These are phyloP conservation scores for Amanita jacksonii DNA, from an alignment of 768 basidiomycete species.

Conservation along the genomic window DNA sequence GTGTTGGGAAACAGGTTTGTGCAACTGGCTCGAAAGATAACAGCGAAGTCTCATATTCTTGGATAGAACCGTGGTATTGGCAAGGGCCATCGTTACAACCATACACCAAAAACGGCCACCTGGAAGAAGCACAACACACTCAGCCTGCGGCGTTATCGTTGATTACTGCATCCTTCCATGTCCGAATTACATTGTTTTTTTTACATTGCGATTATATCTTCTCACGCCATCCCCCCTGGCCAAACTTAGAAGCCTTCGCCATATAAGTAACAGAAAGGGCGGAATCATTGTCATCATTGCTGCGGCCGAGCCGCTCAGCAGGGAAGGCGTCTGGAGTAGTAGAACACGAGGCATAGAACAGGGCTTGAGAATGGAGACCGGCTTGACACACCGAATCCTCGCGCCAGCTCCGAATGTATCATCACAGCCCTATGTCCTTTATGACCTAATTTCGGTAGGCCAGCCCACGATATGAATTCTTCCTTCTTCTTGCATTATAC, in stretches of 20 bases:
- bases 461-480: slow-evolving; percentile 1
- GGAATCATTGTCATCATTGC: too few species aligned
- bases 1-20: slow-evolving; percentile 87
- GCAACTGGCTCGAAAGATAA: slow-evolving; percentile 7
- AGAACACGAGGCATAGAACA: slow-evolving; percentile 11
- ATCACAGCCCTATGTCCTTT: background rate
- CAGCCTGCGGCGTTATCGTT: slow-evolving; percentile 84
- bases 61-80: slow-evolving; percentile 89
- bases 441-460: too few species aligned
- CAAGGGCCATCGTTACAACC: slow-evolving; percentile 93
- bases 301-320: too few species aligned
- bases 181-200: slow-evolving; percentile 14
- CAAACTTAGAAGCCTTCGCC: too few species aligned
- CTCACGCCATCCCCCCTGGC: slow-evolving; percentile 19
- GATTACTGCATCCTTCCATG: slow-evolving; percentile 24
- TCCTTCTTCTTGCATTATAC: background rate
- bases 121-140: slow-evolving; percentile 99
- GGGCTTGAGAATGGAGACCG: background rate
- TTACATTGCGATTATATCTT: slow-evolving; percentile 15
- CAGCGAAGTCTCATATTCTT: background rate
- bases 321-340: too few species aligned
- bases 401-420: background rate
- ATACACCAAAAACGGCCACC: slow-evolving; percentile 80
- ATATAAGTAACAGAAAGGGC: too few species aligned
- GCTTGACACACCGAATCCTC: background rate